Percentiles rank a stretch among this genome's conserved stretches.
Conservation (phyloP, 345 rosid species). For the Citrus sinensis region DNA sequence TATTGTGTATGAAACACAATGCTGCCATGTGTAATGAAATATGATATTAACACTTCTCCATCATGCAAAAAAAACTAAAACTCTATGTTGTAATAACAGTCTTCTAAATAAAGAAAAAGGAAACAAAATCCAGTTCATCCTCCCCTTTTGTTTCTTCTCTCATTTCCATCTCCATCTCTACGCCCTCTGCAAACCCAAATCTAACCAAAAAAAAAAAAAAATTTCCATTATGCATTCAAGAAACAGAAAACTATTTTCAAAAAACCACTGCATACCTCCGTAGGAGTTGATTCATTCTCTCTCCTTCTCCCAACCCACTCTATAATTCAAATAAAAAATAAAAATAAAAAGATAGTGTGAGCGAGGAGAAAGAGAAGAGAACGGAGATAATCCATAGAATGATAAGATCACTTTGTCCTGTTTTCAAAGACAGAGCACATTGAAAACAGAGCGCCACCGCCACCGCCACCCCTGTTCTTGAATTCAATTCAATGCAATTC, state of each 20-base stretch:
- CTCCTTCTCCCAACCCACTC: background rate
- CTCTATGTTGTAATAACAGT: background rate
- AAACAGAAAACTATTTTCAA: constrained; percentile 1
- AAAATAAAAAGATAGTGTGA: background rate
- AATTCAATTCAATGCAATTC: constrained; percentile 33
- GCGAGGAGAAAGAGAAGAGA: background rate
- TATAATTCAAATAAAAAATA: background rate
- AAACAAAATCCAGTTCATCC: constrained; percentile 19
- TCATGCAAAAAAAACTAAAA: no score
- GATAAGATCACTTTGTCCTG: constrained; percentile 8
- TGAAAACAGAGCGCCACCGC: background rate
- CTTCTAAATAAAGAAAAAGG: constrained; percentile 11
- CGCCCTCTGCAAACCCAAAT: background rate
- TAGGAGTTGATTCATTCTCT: background rate
- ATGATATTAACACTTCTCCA: background rate
- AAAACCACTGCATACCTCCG: background rate
- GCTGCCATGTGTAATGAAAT: background rate
- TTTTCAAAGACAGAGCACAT: background rate
- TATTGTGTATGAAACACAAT: background rate
- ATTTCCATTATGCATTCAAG: background rate
- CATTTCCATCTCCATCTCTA: background rate
- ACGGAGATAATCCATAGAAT: background rate
- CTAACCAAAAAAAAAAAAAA: no score
- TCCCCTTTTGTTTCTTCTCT: background rate
- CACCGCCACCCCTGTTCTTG: background rate